Evolutionary conservation across 2,329 filamentous ascomycete species (phyloP), one percentile per base, ranked within the genome.

Genomic region (Talaromyces pinophilus): DNA sequence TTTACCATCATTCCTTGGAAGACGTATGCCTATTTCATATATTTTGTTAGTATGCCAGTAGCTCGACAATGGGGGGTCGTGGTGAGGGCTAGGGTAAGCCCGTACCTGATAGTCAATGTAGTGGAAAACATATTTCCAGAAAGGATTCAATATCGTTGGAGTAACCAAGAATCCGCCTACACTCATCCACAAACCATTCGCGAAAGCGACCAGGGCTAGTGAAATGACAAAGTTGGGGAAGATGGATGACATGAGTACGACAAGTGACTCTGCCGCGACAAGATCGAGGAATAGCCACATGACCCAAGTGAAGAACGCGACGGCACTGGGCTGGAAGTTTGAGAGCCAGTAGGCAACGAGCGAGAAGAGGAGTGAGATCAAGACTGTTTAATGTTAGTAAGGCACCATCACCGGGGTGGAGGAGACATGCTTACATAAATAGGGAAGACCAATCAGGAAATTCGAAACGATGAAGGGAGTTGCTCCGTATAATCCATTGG

Each of bases 1-100:
- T 95, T 96, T 63, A 94, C 88, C 91, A 96, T 95, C 92, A 96
- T 95, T 15, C 91, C 92, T 74, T 94, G 87, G 75, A 96, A 96
- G 3, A 96, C 92, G 72, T 93, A 96, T 50, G 84, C 82, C 79
- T 83, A 61, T 63, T 33, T 19, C 8, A 33, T 8, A 3, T 35
- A 5, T 10, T 22, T 25, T 25, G 30, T 65, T 19, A 62, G 50
- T 35, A n/a, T 22, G 13, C n/a, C 11, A 40, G 6, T 13, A 15
- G 33, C 8, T 38, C 17, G 5, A 57, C 2, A 5, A 38, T 1
- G n/a, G 5, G 10, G 4, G 33, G 8, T 48, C 22, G 48, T 30
- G 4, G 17, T 7, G 6, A 17, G 15, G 7, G 28, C 25, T 52
- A 30, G 25, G 17, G 15, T n/a, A 33, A 30, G 25, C 7, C 10